A percentile compares a stretch with the other conserved stretches of the same genome.
These are phyloP conservation scores for Exophiala phaeomuriformis DNA, from an alignment of 2,329 filamentous ascomycete genomes.

Conservation along the genomic window DNA sequence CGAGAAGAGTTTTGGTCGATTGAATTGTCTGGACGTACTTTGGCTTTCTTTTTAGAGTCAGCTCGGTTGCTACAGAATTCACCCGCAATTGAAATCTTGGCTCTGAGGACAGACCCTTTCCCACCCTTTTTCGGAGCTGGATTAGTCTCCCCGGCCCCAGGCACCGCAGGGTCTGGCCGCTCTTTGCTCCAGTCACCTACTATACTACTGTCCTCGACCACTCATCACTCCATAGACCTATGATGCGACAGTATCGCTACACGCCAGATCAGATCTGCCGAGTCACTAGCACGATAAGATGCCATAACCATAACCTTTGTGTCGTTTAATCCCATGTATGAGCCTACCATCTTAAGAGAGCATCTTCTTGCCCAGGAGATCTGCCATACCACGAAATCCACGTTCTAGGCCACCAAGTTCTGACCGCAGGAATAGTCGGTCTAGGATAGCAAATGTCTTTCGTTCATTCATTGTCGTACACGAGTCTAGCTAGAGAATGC, in stretches of 20 bases:
- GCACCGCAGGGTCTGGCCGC: background rate
- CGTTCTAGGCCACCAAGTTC: too few species aligned
- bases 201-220: too few species aligned
- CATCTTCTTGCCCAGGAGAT: too few species aligned
- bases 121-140: background rate
- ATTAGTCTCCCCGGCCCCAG: conserved; percentile 9
- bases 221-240: too few species aligned
- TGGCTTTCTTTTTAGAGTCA: background rate
- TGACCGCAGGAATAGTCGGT: background rate
- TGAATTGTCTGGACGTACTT: background rate
- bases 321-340: too few species aligned
- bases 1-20: conserved; percentile 17
- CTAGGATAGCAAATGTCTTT: conserved; percentile 4
- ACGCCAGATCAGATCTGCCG: too few species aligned
- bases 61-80: background rate
- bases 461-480: conserved; percentile 6
- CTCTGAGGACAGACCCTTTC: background rate
- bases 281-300: too few species aligned
- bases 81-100: background rate
- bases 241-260: too few species aligned
- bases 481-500: background rate
- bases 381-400: too few species aligned
- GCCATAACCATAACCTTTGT: too few species aligned
- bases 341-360: too few species aligned
- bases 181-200: background rate